Evolutionary conservation across 73 alveolate species (phyloP).

Genomic region (Durusdinium trenchii): DNA sequence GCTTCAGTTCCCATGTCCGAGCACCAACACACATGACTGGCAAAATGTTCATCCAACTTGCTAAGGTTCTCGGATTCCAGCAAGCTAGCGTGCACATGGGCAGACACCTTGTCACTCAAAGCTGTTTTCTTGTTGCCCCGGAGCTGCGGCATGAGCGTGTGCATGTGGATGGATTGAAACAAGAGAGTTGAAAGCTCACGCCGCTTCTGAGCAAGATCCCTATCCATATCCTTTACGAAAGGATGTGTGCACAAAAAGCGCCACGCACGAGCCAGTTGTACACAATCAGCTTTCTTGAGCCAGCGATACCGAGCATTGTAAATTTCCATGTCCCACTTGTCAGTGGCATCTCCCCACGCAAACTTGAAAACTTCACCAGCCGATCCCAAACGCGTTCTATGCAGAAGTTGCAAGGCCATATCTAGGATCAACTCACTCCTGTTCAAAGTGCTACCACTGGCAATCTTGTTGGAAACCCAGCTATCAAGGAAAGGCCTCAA

Average conservation of each 20-base stretch:
- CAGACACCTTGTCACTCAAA: background rate
- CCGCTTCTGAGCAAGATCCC: background rate
- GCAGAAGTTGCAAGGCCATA: background rate
- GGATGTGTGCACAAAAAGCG: background rate
- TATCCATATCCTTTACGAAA: background rate
- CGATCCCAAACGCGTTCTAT: background rate
- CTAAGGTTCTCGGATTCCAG: background rate
- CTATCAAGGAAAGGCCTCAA: background rate
- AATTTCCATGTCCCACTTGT: background rate
- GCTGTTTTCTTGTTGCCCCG: background rate
- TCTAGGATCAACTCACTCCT: background rate
- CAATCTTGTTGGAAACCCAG: background rate
- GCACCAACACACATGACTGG: background rate
- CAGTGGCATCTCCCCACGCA: background rate
- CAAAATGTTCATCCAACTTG: background rate
- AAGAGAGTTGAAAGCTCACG: background rate
- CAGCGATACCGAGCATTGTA: slow-evolving; percentile 10
- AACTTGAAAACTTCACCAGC: background rate
- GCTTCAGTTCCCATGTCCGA: slow-evolving; percentile 25
- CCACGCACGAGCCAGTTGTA: background rate
- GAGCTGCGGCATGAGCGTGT: background rate
- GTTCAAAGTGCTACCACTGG: too few species aligned
- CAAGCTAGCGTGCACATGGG: slow-evolving; percentile 9
- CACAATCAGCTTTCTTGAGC: background rate
- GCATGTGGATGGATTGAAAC: background rate